Conservation (phyloP, 179 eudicot genomes). For the Nepenthes alata region DNA sequence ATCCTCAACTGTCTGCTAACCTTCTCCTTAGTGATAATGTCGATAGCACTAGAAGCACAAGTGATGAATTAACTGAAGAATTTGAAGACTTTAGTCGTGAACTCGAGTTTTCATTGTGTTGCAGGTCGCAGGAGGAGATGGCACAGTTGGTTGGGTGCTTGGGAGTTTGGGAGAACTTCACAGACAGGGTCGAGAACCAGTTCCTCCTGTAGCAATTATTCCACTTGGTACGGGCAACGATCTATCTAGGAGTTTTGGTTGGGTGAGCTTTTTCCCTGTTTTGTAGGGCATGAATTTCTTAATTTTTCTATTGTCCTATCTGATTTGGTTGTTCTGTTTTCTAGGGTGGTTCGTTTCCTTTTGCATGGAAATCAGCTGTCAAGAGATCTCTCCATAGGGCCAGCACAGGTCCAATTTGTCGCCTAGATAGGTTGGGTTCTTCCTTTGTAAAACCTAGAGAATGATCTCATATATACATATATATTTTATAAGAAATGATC, state of each 20-base stretch:
- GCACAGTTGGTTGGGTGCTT: constrained; percentile 95
- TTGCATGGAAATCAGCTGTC: constrained; percentile 82
- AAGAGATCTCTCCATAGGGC: constrained; percentile 67
- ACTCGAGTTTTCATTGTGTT: not conserved
- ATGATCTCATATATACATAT: too few relatives aligned
- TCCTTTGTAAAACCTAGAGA: too few relatives aligned
- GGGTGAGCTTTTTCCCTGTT: constrained; percentile 43
- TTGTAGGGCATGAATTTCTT: not conserved
- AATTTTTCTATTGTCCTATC: constrained; percentile 2
- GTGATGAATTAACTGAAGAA: too few relatives aligned
- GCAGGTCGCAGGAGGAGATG: constrained; percentile 99
- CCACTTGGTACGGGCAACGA: constrained; percentile 99
- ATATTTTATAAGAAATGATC: too few relatives aligned
- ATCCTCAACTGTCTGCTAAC: not conserved
- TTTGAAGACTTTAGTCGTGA: too few relatives aligned
- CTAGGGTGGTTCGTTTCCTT: constrained; percentile 96
- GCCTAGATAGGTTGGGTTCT: constrained; percentile 55
- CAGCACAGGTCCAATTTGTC: constrained; percentile 35
- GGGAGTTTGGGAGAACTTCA: constrained; percentile 81
- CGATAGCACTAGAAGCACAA: too few relatives aligned
- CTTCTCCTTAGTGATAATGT: too few relatives aligned
- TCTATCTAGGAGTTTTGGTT: constrained; percentile 85
- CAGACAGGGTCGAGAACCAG: constrained; percentile 55
- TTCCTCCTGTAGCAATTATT: constrained; percentile 85
- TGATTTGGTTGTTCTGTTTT: constrained; percentile 9